Conservation (phyloP, 768 basidiomycete species). For the Termitomyces sp. region DNA sequence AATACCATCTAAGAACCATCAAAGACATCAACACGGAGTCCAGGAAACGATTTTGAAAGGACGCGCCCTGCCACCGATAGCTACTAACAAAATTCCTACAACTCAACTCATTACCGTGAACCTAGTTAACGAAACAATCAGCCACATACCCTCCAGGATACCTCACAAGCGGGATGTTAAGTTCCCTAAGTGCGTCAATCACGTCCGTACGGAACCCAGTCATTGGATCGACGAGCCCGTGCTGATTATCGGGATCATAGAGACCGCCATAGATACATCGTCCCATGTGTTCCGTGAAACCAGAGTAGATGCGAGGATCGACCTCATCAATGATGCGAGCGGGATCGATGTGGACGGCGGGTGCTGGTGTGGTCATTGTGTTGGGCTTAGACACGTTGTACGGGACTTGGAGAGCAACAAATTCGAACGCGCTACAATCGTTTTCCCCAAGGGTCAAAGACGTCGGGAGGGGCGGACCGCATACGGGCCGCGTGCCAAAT, state of each 20-base stretch:
- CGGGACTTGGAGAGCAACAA: too few relatives aligned
- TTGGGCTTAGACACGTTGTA: too few relatives aligned
- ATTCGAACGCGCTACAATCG: too few relatives aligned
- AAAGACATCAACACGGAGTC: neutral
- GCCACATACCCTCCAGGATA: slow-evolving; percentile 48
- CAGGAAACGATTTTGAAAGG: neutral
- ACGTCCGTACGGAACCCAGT: slow-evolving; percentile 52
- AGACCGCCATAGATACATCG: slow-evolving; percentile 53
- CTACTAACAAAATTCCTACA: slow-evolving; percentile 49
- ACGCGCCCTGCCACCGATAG: slow-evolving; percentile 49
- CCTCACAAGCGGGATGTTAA: slow-evolving; percentile 46
- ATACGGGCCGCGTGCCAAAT: too few relatives aligned
- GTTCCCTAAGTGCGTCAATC: slow-evolving; percentile 39
- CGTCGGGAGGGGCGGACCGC: too few relatives aligned
- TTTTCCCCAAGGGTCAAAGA: too few relatives aligned
- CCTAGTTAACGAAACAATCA: neutral
- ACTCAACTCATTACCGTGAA: neutral
- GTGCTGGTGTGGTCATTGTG: slow-evolving; percentile 5
- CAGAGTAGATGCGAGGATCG: slow-evolving; percentile 52
- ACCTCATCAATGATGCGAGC: slow-evolving; percentile 38
- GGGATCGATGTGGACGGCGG: slow-evolving; percentile 40
- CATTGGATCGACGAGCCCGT: slow-evolving; percentile 33
- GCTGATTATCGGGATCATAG: slow-evolving; percentile 35
- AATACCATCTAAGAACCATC: slow-evolving; percentile 38
- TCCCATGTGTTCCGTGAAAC: slow-evolving; percentile 63